A percentile compares a stretch with the other conserved stretches of the same genome.
These are phyloP conservation scores for Blastobotrys elegans DNA, from an alignment of 1,139 yeast species.

Conservation along the genomic window DNA sequence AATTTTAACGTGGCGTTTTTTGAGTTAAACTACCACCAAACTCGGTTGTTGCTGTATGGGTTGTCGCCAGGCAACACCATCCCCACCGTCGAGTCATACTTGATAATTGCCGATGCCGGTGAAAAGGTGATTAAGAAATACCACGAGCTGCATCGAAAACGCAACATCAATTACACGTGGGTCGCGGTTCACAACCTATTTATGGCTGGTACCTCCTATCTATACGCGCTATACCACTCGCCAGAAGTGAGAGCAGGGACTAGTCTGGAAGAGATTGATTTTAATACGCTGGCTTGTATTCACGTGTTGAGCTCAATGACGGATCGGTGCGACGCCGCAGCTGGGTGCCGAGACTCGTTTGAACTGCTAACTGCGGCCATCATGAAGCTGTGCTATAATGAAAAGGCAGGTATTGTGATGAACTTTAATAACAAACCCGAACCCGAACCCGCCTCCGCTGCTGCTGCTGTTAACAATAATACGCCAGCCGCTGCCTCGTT, in stretches of 20 bases:
- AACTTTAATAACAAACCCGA: conserved; percentile 1
- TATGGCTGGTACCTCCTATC: conserved; percentile 82
- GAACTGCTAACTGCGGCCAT: conserved; percentile 70
- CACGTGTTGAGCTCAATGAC: conserved; percentile 56
- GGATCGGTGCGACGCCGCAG: conserved; percentile 76
- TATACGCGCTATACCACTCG: conserved; percentile 70
- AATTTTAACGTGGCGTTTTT: conserved; percentile 67
- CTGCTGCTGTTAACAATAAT: not conserved
- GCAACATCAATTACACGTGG: conserved; percentile 81
- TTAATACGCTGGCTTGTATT: conserved; percentile 52
- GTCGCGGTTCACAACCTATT: conserved; percentile 85
- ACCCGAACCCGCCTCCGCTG: not conserved
- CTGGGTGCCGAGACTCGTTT: conserved; percentile 63
- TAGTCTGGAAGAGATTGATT: conserved; percentile 49
- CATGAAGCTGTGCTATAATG: conserved; percentile 52
- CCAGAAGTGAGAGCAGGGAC: conserved; percentile 47
- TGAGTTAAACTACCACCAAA: conserved; percentile 70
- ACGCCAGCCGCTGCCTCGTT: not conserved
- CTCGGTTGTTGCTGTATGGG: conserved; percentile 68
- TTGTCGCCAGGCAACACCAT: conserved; percentile 64
- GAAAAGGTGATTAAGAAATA: conserved; percentile 63
- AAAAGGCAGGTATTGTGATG: conserved; percentile 22
- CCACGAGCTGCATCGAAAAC: conserved; percentile 48
- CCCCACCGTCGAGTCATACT: conserved; percentile 49
- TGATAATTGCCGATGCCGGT: conserved; percentile 58